These are phyloP conservation scores for Mycena indigotica DNA, from an alignment of 768 basidiomycete species.

Conservation along the genomic window DNA sequence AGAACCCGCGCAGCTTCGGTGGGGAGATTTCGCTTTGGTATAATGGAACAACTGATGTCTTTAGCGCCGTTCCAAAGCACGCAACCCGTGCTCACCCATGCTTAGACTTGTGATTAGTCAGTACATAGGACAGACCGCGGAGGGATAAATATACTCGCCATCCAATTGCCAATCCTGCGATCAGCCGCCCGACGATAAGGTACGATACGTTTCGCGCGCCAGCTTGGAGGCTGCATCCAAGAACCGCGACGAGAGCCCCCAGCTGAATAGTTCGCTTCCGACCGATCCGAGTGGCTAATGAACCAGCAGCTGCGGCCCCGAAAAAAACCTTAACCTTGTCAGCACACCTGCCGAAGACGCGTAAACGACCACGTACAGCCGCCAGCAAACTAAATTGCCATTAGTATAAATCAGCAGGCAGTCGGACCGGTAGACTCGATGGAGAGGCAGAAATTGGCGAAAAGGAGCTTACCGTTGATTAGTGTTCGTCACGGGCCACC, in stretches of 20 bases:
- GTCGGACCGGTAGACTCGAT: background rate
- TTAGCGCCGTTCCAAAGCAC: too few relatives aligned
- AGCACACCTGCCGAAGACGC: too few relatives aligned
- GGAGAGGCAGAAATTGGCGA: too few relatives aligned
- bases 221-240: conserved; percentile 52
- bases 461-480: too few relatives aligned
- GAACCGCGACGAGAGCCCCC: conserved; percentile 51
- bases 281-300: conserved; percentile 49
- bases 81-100: too few relatives aligned
- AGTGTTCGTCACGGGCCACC: too few relatives aligned
- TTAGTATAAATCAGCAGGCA: background rate
- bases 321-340: conserved; percentile 34
- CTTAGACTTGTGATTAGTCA: too few relatives aligned
- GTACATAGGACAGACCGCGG: too few relatives aligned
- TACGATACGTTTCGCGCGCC: conserved; percentile 49
- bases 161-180: conserved; percentile 51
- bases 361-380: conserved; percentile 13
- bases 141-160: conserved; percentile 9
- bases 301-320: conserved; percentile 48
- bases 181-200: conserved; percentile 50
- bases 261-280: conserved; percentile 53
- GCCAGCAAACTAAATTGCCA: conserved; percentile 16
- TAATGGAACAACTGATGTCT: conserved; percentile 48
- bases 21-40: conserved; percentile 56
- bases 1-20: conserved; percentile 51